Evolutionary conservation across 805 yeast species (phyloP), one percentile per base, ranked within the genome.

Genomic region (Lipomyces orientalis): DNA sequence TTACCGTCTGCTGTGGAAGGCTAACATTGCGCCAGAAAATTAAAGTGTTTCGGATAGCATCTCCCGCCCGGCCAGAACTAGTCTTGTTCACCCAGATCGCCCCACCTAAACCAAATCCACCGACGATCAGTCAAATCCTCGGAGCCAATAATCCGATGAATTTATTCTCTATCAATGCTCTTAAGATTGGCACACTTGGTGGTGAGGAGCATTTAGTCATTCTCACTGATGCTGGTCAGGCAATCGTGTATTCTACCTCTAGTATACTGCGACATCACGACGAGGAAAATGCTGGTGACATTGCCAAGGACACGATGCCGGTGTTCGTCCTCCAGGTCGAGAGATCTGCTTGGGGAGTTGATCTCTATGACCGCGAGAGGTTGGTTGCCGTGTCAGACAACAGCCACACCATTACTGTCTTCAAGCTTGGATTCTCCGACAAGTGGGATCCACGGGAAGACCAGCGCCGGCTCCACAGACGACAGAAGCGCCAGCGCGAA

Each of bases 311-410:
- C 10, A 29, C 52, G 31, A 31, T 31, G 31, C 71, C 71, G 6
- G 55, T 56, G 35, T 66, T 66, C 46, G 60, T 52, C 19, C 43
- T 68, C 8, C 70, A 68, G 46, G 67, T 68, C 9, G 67, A 58
- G 19, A 60, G 60, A 55, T 68, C 71, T 9, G 71, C 71, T 0
- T 68, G 71, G 71, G 71, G 71, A 10, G 59, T 66, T 7, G 71
- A 58, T 25, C 46, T 68, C n/a, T 52, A 66, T 29, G 71, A 68
- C 34, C 56, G 58, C 5, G 65, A 63, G 46, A 54, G 62, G n/a
- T 46, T 68, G 16, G 39, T 68, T 31, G 71, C 58, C 14, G 49
- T 66, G 4, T 68, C 71, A 4, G 71, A 68, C 52, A 68, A 68
- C 52, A 51, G 63, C 19, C 59, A 70, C 22, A 49, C 67, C 12